Base-by-base conservation (phyloP, 768 basidiomycete genomes). In the Tulasnella calospora region DNA sequence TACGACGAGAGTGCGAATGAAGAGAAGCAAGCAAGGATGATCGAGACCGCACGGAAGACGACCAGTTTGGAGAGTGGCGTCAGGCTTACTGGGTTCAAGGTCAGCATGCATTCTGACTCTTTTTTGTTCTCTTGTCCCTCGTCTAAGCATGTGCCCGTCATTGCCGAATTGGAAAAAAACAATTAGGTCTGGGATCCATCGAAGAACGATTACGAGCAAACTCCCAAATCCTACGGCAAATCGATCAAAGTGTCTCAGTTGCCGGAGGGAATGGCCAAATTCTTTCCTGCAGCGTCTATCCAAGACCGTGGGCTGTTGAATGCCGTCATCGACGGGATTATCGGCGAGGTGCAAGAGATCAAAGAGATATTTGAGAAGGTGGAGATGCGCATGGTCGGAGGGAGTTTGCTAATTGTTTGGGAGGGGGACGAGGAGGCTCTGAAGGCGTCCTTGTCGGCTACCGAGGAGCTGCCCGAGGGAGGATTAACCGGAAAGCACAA, bases 51-150 rank as follows among this genome's bases (percentile, higher is more conserved):
- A 0, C 86, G 85, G 38, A 84, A 87, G 13, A 91, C 94, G 0
- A 98, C 97, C 1, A 92, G 90, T 13, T 83, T 87, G 2, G 88
- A 90, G 83, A 92, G 91, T 0, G 98, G 97, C 0, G 80, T 98
- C 4, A 85, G 94, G 51, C 84, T 98, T 72, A 98, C 96, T 1
- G 98, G 94, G 9, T 98, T 95, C 84, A 94, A 95, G 87, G 97
- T 95, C 80, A 74, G 88, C 83, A 30, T 57, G 61, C 5, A 10
- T 40, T 40, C 12, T 73, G 36, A 41, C 19, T 46, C 19, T 46
- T 46, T 46, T 13, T 41, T 41, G 41, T 6, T 41, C 41, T 46
- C 46, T 7, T 46, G 46, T 76, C 76, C 57, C 13, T 21, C 33
- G 51, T 79, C 21, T 17, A 3, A 69, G 3, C 2, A 33, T 12